phyloP scores from a whole-genome alignment of 495 filamentous ascomycete species.

The Letharia lupina region DNA sequence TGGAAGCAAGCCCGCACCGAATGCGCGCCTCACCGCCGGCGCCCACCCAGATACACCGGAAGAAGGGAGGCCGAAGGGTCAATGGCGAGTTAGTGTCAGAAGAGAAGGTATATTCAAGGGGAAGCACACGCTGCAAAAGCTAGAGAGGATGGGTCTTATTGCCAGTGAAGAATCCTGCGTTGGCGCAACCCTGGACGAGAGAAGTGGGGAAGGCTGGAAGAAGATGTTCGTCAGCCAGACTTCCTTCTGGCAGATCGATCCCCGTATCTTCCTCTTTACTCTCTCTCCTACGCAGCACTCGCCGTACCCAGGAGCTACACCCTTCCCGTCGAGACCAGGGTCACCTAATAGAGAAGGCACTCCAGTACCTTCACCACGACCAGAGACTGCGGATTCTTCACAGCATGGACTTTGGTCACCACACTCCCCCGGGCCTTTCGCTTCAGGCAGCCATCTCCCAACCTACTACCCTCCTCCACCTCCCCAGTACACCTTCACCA shows the following conservation, averaged over 20 bases:
- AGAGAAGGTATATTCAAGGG: conserved; percentile 80
- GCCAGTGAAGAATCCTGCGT: conserved; percentile 66
- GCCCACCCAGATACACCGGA: conserved; percentile 56
- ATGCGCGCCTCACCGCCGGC: conserved; percentile 49
- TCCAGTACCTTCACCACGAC: conserved; percentile 19
- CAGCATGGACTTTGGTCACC: conserved; percentile 31
- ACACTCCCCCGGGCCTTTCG: conserved; percentile 55
- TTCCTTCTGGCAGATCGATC: conserved; percentile 88
- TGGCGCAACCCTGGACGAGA: conserved; percentile 54
- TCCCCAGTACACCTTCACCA: conserved; percentile 70
- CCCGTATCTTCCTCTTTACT: conserved; percentile 79
- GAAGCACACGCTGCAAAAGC: conserved; percentile 72
- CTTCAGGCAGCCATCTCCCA: conserved; percentile 70
- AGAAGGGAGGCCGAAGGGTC: conserved; percentile 63
- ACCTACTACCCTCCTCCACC: conserved; percentile 85
- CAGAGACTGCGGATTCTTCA: conserved; percentile 25
- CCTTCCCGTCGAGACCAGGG: conserved; percentile 44
- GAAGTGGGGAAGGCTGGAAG: conserved; percentile 56
- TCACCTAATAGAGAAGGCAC: conserved; percentile 51
- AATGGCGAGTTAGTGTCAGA: conserved; percentile 84
- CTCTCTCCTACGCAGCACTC: conserved; percentile 52
- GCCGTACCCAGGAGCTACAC: conserved; percentile 52
- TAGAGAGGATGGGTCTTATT: conserved; percentile 88
- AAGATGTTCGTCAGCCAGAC: conserved; percentile 74
- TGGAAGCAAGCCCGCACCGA: conserved; percentile 34